A percentile compares a stretch with the other conserved stretches of the same genome.
phyloP scores from a whole-genome alignment of 140 eudicot species.

The Flaveria floridana region DNA sequence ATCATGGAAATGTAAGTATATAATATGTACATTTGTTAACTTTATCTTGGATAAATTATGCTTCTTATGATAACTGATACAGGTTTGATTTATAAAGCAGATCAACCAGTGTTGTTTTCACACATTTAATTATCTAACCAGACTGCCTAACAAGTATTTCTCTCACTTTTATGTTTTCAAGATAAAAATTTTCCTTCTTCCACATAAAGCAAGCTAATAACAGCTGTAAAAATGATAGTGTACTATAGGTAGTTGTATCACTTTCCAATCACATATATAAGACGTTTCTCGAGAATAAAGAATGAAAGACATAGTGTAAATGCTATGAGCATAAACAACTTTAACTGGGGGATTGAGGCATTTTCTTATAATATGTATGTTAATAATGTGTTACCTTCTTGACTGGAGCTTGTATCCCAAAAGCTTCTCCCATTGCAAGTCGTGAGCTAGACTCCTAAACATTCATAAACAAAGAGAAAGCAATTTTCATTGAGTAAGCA shows the following conservation, averaged over 20 bases:
- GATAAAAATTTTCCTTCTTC: too few species aligned
- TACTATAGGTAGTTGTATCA: not conserved
- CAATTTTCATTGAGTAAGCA: constrained; percentile 19
- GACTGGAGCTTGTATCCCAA: constrained; percentile 84
- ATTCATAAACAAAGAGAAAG: constrained; percentile 27
- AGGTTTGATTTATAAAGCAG: not conserved
- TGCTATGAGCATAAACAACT: constrained; percentile 3
- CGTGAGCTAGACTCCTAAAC: constrained; percentile 81
- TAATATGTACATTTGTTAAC: not conserved
- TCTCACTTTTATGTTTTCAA: too few species aligned
- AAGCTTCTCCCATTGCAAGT: constrained; percentile 97
- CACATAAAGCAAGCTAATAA: not conserved
- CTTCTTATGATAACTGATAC: not conserved
- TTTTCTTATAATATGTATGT: constrained; percentile 8
- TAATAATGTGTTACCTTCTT: constrained; percentile 56
- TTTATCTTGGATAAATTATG: not conserved
- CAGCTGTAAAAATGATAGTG: not conserved
- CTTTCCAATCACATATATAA: not conserved
- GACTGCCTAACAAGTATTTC: not conserved
- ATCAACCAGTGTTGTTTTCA: not conserved
- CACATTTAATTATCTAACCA: not conserved
- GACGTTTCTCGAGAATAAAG: constrained; percentile 3
- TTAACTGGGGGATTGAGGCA: constrained; percentile 11
- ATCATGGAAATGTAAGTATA: not conserved
- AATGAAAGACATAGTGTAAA: not conserved